These are phyloP conservation scores for Trichophyton schoenleinii DNA, from an alignment of 2,329 filamentous ascomycete genomes.

Conservation along the genomic window DNA sequence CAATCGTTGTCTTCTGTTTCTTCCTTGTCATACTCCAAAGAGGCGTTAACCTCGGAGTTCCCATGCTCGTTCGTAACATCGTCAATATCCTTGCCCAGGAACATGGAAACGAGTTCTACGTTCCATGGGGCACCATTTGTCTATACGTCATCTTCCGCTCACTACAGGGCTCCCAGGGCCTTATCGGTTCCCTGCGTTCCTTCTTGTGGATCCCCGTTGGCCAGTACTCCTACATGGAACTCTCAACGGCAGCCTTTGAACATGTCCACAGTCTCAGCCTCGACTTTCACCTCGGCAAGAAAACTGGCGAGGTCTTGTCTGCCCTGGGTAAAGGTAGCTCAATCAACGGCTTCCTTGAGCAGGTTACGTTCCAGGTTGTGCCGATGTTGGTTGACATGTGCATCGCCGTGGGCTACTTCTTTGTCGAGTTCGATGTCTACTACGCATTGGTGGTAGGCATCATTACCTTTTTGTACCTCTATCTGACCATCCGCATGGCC, in stretches of 20 bases:
- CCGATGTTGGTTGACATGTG: conserved; percentile 88
- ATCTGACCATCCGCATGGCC: conserved; percentile 91
- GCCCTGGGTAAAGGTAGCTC: conserved; percentile 91
- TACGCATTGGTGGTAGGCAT: conserved; percentile 83
- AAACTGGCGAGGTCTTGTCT: conserved; percentile 89
- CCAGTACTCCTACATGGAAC: conserved; percentile 88
- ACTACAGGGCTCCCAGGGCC: conserved; percentile 76
- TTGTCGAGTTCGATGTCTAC: conserved; percentile 67
- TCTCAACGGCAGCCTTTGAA: conserved; percentile 91
- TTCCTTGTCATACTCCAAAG: conserved; percentile 67
- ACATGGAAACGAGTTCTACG: conserved; percentile 38
- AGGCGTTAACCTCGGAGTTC: conserved; percentile 74
- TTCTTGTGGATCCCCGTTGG: conserved; percentile 93
- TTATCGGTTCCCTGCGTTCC: conserved; percentile 70
- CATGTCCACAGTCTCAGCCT: conserved; percentile 91
- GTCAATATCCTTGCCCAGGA: conserved; percentile 57
- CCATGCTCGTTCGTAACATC: conserved; percentile 65
- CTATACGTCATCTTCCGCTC: conserved; percentile 67
- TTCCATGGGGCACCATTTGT: conserved; percentile 63
- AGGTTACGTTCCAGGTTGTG: conserved; percentile 88
- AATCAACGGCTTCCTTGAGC: conserved; percentile 93
- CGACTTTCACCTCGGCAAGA: conserved; percentile 93
- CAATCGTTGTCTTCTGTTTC: conserved; percentile 73
- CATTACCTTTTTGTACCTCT: conserved; percentile 91
- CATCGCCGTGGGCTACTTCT: conserved; percentile 72